Evolutionary conservation across 129 eudicot genomes (phyloP).

Genomic region (Arctium lappa): DNA sequence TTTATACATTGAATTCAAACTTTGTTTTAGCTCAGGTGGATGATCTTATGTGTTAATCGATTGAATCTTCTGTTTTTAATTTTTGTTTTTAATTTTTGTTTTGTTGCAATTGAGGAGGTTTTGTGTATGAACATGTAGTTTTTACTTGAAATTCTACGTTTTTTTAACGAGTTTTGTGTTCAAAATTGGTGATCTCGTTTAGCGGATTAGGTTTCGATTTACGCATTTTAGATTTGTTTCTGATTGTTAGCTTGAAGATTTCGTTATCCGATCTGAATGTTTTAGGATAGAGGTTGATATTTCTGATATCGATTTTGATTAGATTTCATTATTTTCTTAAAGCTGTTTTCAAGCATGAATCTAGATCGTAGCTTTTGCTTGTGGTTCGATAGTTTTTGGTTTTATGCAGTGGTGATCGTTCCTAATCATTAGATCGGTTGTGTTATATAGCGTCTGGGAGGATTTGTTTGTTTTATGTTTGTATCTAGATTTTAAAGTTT

Average conservation of each 20-base stretch:
- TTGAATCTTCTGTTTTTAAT: neutral
- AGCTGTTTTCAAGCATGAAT: neutral
- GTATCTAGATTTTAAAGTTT: neutral
- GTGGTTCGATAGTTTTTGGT: neutral
- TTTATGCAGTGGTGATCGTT: constrained; percentile 1
- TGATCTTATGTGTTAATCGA: constrained; percentile 1
- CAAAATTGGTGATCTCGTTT: neutral
- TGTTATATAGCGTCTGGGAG: neutral
- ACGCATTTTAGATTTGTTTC: neutral
- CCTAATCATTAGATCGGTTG: constrained; percentile 6
- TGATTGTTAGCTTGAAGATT: neutral
- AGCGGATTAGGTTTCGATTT: constrained; percentile 14
- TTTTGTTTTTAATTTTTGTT: neutral
- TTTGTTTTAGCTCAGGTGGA: constrained; percentile 8
- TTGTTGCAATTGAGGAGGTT: neutral
- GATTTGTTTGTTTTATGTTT: neutral
- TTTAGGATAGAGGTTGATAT: neutral
- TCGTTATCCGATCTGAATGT: constrained; percentile 8
- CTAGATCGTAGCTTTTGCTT: constrained; percentile 19
- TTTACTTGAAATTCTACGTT: neutral
- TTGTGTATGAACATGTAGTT: neutral
- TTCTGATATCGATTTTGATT: neutral
- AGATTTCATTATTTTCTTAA: neutral
- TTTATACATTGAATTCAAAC: constrained; percentile 8
- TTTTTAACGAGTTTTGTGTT: neutral